A percentile compares a stretch with the other conserved stretches of the same genome.
phyloP scores from a whole-genome alignment of 2,329 filamentous ascomycete genomes.

The Leptodontidium sp. region DNA sequence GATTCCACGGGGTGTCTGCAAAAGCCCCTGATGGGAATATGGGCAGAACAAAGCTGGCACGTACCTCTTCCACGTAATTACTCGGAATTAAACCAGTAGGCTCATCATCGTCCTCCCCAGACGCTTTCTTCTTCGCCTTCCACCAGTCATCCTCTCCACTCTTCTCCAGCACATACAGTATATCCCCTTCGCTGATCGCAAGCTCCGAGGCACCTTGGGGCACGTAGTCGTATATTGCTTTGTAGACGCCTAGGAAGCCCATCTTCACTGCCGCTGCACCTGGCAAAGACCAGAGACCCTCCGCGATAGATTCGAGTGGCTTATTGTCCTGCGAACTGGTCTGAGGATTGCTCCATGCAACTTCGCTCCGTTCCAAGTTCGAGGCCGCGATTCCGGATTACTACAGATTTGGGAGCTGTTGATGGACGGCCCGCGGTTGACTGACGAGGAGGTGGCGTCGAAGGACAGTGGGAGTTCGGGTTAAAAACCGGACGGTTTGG shows the following conservation, averaged over 20 bases:
- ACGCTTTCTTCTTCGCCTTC: slow-evolving; percentile 56
- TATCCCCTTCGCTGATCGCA: slow-evolving; percentile 82
- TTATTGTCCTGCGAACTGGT: slow-evolving; percentile 40
- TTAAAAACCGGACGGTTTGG: not conserved
- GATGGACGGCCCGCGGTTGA: not conserved
- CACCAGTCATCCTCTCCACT: slow-evolving; percentile 84
- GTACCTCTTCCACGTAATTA: slow-evolving; percentile 94
- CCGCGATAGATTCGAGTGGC: slow-evolving; percentile 35
- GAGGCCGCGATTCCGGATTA: slow-evolving; percentile 35
- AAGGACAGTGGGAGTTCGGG: not conserved
- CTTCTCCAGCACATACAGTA: slow-evolving; percentile 84
- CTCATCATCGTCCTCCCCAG: slow-evolving; percentile 49
- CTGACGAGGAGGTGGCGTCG: slow-evolving; percentile 7
- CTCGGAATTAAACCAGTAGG: slow-evolving; percentile 71
- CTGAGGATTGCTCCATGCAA: slow-evolving; percentile 41
- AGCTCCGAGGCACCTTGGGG: slow-evolving; percentile 89
- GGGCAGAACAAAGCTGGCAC: slow-evolving; percentile 42
- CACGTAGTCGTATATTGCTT: slow-evolving; percentile 90
- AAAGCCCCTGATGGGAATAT: not conserved
- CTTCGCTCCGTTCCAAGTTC: slow-evolving; percentile 38
- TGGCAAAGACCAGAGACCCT: slow-evolving; percentile 29
- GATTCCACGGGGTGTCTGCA: not conserved
- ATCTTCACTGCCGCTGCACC: slow-evolving; percentile 56
- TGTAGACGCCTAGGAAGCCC: slow-evolving; percentile 92
- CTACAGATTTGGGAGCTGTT: slow-evolving; percentile 7